Evolutionary conservation across 805 yeast genomes (phyloP).

Genomic region (Lachancea nothofagi): DNA sequence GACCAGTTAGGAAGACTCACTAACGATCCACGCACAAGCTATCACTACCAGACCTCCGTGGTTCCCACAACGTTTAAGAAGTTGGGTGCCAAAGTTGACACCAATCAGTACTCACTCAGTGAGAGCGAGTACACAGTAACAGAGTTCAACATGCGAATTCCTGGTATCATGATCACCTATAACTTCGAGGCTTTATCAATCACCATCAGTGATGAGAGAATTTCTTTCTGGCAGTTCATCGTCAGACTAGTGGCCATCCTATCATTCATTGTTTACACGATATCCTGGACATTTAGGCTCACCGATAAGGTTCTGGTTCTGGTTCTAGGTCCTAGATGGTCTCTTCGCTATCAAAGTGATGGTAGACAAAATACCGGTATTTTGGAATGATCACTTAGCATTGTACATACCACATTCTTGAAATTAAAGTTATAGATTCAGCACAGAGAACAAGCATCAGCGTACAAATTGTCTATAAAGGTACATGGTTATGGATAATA

Average conservation of each 20-base stretch:
- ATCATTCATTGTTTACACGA: conserved; percentile 73
- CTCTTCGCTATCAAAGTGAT: conserved; percentile 30
- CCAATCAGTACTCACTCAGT: conserved; percentile 79
- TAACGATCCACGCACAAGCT: conserved; percentile 43
- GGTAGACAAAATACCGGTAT: conserved; percentile 23
- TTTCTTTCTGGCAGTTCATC: conserved; percentile 72
- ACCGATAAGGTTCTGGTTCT: conserved; percentile 50
- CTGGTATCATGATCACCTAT: conserved; percentile 80
- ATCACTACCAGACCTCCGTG: conserved; percentile 64
- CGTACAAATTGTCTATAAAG: too few species aligned
- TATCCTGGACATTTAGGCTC: conserved; percentile 57
- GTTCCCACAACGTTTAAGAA: conserved; percentile 77
- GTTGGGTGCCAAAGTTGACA: conserved; percentile 66
- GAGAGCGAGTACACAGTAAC: conserved; percentile 38
- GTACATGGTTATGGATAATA: not conserved
- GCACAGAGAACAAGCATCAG: too few species aligned
- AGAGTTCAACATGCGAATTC: conserved; percentile 35
- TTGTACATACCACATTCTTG: conserved; percentile 2
- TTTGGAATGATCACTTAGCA: conserved; percentile 13
- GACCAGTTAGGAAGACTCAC: conserved; percentile 65
- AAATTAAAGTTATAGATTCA: too few species aligned
- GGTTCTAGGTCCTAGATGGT: conserved; percentile 54
- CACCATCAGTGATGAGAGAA: conserved; percentile 60
- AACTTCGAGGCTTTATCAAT: conserved; percentile 85
- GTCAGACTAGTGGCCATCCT: conserved; percentile 72